phyloP scores from a whole-genome alignment of 129 eudicot species.

The Calendula officinalis region DNA sequence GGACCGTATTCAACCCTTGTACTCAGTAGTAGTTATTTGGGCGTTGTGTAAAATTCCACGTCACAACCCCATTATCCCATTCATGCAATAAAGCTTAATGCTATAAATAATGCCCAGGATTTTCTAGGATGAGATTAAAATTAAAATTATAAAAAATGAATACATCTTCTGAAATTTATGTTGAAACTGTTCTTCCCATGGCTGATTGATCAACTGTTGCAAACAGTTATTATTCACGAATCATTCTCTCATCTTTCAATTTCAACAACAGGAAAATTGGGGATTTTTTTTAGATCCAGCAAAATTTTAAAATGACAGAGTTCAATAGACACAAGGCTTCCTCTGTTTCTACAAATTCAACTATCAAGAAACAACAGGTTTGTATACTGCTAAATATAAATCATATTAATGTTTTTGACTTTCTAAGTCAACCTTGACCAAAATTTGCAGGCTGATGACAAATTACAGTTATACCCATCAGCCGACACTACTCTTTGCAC shows the following conservation, averaged over 20 bases:
- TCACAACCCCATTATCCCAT: background rate
- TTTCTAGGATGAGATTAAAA: background rate
- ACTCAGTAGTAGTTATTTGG: background rate
- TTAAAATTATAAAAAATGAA: background rate
- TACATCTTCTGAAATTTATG: background rate
- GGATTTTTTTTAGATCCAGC: background rate
- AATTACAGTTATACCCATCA: conserved; percentile 33
- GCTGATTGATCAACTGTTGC: background rate
- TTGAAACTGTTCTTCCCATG: background rate
- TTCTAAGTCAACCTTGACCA: background rate
- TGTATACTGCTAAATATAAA: background rate
- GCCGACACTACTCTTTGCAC: conserved; percentile 39
- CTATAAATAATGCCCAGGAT: background rate
- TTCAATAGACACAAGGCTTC: conserved; percentile 8
- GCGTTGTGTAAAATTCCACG: background rate
- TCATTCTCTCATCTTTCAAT: too few relatives aligned
- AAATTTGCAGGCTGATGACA: conserved; percentile 20
- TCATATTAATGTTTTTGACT: conserved; percentile 4
- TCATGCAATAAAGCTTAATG: background rate
- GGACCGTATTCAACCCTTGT: too few relatives aligned
- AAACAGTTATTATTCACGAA: too few relatives aligned
- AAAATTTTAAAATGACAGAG: conserved; percentile 1
- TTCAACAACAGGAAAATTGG: background rate
- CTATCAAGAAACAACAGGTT: conserved; percentile 14
- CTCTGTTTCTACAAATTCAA: background rate